These are phyloP conservation scores for Trypanosoma lewisi DNA, from an alignment of 208 protist species.

Conservation along the genomic window DNA sequence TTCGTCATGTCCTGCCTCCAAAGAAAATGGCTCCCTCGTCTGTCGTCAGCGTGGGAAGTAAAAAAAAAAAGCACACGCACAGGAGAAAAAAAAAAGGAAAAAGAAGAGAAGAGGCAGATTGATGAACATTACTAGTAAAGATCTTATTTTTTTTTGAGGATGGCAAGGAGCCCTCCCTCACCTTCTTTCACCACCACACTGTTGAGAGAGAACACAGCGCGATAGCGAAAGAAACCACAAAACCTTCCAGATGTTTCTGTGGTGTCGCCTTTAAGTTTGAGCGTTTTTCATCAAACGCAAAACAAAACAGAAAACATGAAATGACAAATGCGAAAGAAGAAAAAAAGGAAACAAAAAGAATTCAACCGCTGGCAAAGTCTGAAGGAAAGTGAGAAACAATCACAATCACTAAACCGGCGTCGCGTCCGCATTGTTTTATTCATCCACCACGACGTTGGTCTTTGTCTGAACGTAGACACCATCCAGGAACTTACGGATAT, in stretches of 20 bases:
- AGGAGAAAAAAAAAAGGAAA: constrained; percentile 6
- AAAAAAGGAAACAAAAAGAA: constrained; percentile 4
- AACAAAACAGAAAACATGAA: neutral
- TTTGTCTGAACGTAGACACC: constrained; percentile 99
- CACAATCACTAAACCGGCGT: neutral
- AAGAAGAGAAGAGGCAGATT: constrained; percentile 2
- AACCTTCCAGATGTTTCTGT: too few relatives aligned
- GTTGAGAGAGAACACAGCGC: neutral
- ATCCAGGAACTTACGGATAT: constrained; percentile 99
- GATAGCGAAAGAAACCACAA: neutral
- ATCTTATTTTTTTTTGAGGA: too few relatives aligned
- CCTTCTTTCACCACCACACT: too few relatives aligned
- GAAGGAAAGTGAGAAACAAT: constrained; percentile 1
- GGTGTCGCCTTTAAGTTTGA: too few relatives aligned
- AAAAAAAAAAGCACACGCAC: constrained; percentile 6
- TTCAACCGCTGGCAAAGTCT: neutral
- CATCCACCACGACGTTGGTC: constrained; percentile 79
- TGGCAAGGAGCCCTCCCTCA: too few relatives aligned
- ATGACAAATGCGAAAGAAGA: too few relatives aligned
- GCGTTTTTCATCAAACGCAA: neutral
- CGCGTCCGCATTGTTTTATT: constrained; percentile 70
- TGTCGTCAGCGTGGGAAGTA: neutral
- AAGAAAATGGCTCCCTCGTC: constrained; percentile 8
- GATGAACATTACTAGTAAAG: neutral
- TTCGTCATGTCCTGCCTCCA: constrained; percentile 84